Base-by-base conservation (phyloP, 495 filamentous ascomycete genomes). In the Durotheca rogersii region DNA sequence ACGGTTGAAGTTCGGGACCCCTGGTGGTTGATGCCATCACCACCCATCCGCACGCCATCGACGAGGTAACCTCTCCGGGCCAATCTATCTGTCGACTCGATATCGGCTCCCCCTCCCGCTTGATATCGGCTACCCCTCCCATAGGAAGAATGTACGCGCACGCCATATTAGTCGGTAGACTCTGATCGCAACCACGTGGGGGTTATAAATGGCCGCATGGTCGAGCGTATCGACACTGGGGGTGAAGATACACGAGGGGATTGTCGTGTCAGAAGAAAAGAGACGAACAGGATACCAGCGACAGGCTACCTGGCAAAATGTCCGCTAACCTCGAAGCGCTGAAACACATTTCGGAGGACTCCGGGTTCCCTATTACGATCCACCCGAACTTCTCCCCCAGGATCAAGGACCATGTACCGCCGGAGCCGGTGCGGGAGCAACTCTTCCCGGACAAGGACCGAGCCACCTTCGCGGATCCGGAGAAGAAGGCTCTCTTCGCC, bases 321-420 rank as follows among this genome's bases (percentile, higher is more conserved):
- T 38, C 56, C 44, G 62, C 64, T 23, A 59, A 61, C 47, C 66
- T 71, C 21, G 66, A 66, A 56, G 33, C 68, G 18, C 53, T 57
- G 1, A 67, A 69, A 43, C 62, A 69, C 43, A 59, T 71, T 20
- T 69, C 68, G 4, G 57, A 56, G 18, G 68, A 71, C 50, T 71
- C 68, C 0, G 66, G 66, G 15, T 71, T 69, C 21, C 64, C 66
- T 21, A 62, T 67, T 15, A 62, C 66, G 4, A 44, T 71, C 10
- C 80, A 83, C 64, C 82, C 80, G 4, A 87, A 88, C 63, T 73
- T 89, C 51, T 88, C 85, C 5, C 81, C 81, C 41, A 79, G 75
- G 46, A 77, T 81, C 52, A 68, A 53, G 27, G 44, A 62, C 18
- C 68, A 75, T 59, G 53, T 69, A 6, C 76, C 78, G 23, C 67